Base-by-base conservation (phyloP, 2,329 filamentous ascomycete species). In the Raffaelea ambrosiae region DNA sequence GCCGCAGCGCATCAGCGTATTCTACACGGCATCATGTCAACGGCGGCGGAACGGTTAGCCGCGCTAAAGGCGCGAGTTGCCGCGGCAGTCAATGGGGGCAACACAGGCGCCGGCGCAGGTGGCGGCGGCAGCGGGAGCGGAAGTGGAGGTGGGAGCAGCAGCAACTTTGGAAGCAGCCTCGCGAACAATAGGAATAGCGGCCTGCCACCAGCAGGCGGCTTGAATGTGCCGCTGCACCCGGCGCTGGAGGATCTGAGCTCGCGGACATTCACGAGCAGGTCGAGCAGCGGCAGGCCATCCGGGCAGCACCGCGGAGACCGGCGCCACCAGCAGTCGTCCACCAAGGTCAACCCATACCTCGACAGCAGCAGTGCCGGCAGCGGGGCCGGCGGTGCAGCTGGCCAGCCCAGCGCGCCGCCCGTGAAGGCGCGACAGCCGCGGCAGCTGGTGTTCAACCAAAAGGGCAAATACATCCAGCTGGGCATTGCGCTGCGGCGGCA, bases 401-500 rank as follows among this genome's bases (percentile, higher is more conserved):
- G 26, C 26, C 13, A 13, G 13, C 35, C 35, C 14, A 5, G 18
- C 35, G 16, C 8, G 35, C 7, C 53, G 67, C 53, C 72, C n/a
- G n/a, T 13, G 29, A 86, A 84, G 57, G 72, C 76, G 35, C 77
- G 89, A 44, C 76, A 86, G 53, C 78, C 88, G 11, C 82, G 87
- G 51, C 82, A 87, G 54, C 74, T 98, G 18, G 70, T 88, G 13
- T 97, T 98, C 72, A 95, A 96, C 58, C 83, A 90, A 57, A 94
- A 95, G 64, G 93, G 93, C 46, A 97, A 97, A 74, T 97, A 95
- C 61, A 95, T 97, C 51, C 84, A 89, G 54, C 91, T 97, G 66
- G 93, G 87, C 8, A 91, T 88, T 63, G 90, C 90, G 48, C 70
- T 96, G 46, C 83, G 93, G 53, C 80, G 88, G 51, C 90, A 96